Evolutionary conservation across 805 yeast genomes (phyloP).

Genomic region (Pichia gijzeniarum): DNA sequence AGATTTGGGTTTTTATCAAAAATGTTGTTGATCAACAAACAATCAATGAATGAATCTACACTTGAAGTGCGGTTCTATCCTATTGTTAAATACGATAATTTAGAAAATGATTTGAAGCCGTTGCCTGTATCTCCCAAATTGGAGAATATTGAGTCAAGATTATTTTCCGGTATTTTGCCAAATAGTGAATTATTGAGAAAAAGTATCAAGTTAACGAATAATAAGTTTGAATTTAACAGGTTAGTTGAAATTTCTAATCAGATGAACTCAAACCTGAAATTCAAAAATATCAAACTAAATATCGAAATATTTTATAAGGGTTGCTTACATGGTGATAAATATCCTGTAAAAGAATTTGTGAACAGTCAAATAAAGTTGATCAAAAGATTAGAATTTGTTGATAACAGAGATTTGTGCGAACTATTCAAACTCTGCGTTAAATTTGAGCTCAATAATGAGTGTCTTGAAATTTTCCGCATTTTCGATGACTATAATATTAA

Average conservation of each 20-base stretch:
- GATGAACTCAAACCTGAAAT: neutral
- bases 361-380: constrained; percentile 5
- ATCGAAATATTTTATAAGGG: constrained; percentile 21
- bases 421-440: constrained; percentile 13
- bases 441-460: constrained; percentile 6
- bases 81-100: constrained; percentile 6
- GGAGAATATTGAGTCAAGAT: constrained; percentile 19
- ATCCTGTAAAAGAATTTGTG: constrained; percentile 9
- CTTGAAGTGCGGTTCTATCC: constrained; percentile 10
- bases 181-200: constrained; percentile 14
- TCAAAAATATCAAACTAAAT: constrained; percentile 13
- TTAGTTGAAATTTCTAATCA: constrained; percentile 13
- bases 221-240: constrained; percentile 13
- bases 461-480: neutral
- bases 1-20: constrained; percentile 9
- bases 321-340: constrained; percentile 11
- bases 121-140: constrained; percentile 14
- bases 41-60: neutral
- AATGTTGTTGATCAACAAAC: constrained; percentile 5
- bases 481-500: constrained; percentile 5
- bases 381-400: neutral
- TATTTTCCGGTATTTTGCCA: constrained; percentile 24
- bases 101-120: constrained; percentile 9
- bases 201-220: constrained; percentile 14
- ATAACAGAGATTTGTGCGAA: constrained; percentile 10